phyloP scores from a whole-genome alignment of 306 rosid species.

The Lablab purpureus region DNA sequence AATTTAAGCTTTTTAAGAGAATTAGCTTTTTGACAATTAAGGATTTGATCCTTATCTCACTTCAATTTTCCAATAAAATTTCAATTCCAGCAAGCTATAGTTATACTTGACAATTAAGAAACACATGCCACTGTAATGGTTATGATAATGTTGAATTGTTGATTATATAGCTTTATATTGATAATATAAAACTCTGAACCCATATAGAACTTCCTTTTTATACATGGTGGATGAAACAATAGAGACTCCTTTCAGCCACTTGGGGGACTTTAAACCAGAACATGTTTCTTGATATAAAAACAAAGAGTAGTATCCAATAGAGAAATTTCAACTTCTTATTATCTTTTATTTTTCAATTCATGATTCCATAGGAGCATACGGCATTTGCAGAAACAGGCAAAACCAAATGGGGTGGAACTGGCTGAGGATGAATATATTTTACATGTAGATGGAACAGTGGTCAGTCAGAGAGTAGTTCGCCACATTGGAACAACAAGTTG shows the following conservation, averaged over 20 bases:
- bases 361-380: slow-evolving; percentile 60
- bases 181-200: slow-evolving; percentile 12
- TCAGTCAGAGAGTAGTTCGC: slow-evolving; percentile 83
- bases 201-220: slow-evolving; percentile 3
- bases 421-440: slow-evolving; percentile 80
- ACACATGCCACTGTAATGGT: not conserved
- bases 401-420: slow-evolving; percentile 77
- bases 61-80: too few species aligned
- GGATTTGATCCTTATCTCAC: not conserved
- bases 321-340: not conserved
- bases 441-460: slow-evolving; percentile 94
- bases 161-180: not conserved
- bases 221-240: not conserved
- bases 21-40: not conserved
- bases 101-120: too few species aligned
- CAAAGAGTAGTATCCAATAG: not conserved
- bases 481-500: slow-evolving; percentile 90
- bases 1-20: not conserved
- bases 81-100: too few species aligned
- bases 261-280: not conserved
- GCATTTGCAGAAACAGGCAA: slow-evolving; percentile 72
- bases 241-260: slow-evolving; percentile 22
- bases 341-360: slow-evolving; percentile 2
- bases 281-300: too few species aligned
- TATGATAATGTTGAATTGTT: not conserved